These are phyloP conservation scores for Penicillium coffeae DNA, from an alignment of 495 filamentous ascomycete genomes.

Conservation along the genomic window DNA sequence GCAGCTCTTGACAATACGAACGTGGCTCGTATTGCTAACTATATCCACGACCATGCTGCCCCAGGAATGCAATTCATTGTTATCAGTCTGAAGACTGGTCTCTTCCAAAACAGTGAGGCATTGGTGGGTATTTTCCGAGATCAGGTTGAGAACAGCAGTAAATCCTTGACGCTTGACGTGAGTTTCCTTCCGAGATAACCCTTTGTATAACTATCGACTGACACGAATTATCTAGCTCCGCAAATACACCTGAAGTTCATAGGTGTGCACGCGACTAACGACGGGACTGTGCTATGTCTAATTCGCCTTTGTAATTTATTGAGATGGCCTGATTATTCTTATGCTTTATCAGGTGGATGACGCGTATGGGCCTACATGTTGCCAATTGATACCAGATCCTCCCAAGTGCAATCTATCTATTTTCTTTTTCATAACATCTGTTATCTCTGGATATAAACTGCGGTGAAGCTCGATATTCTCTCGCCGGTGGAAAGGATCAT, in stretches of 20 bases:
- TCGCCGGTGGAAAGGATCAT: too few relatives aligned
- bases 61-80: conserved; percentile 99
- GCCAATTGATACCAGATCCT: conserved; percentile 15
- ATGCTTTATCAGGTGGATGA: neutral
- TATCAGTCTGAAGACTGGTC: conserved; percentile 85
- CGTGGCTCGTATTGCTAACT: conserved; percentile 89
- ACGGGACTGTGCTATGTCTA: conserved; percentile 13
- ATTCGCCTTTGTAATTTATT: conserved; percentile 28
- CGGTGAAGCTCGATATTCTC: too few relatives aligned
- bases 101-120: conserved; percentile 92
- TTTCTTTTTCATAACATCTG: neutral
- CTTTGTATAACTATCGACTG: too few relatives aligned
- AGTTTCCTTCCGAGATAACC: conserved; percentile 53
- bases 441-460: too few relatives aligned
- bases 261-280: conserved; percentile 13
- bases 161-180: conserved; percentile 89
- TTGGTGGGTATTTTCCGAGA: conserved; percentile 94
- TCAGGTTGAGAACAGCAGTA: conserved; percentile 84
- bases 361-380: conserved; percentile 1
- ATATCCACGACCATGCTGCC: conserved; percentile 88
- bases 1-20: conserved; percentile 96
- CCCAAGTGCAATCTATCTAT: neutral
- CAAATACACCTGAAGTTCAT: conserved; percentile 41
- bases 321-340: conserved; percentile 7
- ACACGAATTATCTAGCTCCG: conserved; percentile 45